Base-by-base conservation (phyloP, 1,284 basidiomycete species). In the Cryptococcus sp. region DNA sequence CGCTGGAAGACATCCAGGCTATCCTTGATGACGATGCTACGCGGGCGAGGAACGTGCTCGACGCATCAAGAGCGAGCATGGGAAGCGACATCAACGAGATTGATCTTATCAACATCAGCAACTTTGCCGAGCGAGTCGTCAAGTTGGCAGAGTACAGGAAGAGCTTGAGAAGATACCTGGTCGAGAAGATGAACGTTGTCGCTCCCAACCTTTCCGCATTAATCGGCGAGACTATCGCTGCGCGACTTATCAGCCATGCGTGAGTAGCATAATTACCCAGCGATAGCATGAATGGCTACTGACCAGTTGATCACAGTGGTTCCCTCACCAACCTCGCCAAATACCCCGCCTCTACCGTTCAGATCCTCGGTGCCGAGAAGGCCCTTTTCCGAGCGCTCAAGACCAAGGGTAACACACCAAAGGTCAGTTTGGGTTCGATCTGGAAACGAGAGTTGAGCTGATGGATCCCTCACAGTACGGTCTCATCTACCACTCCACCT, bases 381-480 rank as follows among this genome's bases (percentile, higher is more conserved):
- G 95, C 95, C 1, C 84, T 99, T 45, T 99, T 99, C 87, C 84
- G 95, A 60, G 95, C 95, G 0, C 83, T 99, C 73, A 99, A 99
- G 84, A 98, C 95, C 44, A 99, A 98, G 82, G 93, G 93, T 35
- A 97, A 98, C 80, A 98, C 95, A 0, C 95, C 94, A 57, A 99
- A 99, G 82, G 91, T 93, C 66, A 50, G 73, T 58, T 22, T 8
- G 8, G 22, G 47, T 22, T 1, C 31, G 7, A 35, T 10, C 22
- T 1, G n/a, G 27, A 40, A 10, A 19, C 2, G 20, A 6, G n/a
- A 35, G 13, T 19, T 31, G 16, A 20, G 50, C 40, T 41, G 15
- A 48, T 25, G 13, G 47, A 53, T 47, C 52, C 22, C 16, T 47
- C 47, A 7, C 73, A 93, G 90, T 95, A 95, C 73, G 93, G 93